Percentiles rank a stretch among this genome's conserved stretches.
These are phyloP conservation scores for Ananas comosus DNA, from an alignment of 176 grass and related monocot species.

Conservation along the genomic window DNA sequence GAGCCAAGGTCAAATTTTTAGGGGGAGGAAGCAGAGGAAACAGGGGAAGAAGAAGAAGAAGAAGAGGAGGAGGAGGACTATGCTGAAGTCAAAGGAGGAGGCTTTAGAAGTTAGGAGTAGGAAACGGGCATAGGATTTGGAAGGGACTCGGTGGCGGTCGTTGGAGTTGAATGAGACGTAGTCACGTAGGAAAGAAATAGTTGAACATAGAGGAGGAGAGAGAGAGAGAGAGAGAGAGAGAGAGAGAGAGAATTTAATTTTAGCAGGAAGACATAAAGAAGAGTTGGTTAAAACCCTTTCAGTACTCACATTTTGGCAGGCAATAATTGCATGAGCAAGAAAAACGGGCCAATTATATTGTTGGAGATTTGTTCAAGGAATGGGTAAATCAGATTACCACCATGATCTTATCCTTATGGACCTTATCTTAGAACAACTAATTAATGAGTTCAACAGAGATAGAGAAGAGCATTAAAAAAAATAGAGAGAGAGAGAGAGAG, in stretches of 20 bases:
- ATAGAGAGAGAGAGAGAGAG: too few species aligned
- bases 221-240: conserved; percentile 1
- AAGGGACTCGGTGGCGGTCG: not conserved
- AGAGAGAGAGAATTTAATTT: not conserved
- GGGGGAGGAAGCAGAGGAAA: not conserved
- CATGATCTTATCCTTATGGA: too few species aligned
- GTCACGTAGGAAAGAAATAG: conserved; percentile 7
- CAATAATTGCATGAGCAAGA: not conserved
- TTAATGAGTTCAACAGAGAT: too few species aligned
- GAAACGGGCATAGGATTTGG: not conserved
- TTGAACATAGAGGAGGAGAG: not conserved
- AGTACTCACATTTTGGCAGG: too few species aligned
- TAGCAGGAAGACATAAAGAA: too few species aligned
- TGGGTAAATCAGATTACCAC: too few species aligned
- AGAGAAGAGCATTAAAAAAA: too few species aligned
- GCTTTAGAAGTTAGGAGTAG: not conserved
- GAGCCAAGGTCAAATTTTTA: too few species aligned
- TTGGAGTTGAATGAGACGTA: not conserved
- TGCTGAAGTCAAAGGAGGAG: not conserved
- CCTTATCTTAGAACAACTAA: too few species aligned
- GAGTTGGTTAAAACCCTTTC: too few species aligned
- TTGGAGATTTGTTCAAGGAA: conserved; percentile 9
- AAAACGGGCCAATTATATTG: conserved; percentile 12
- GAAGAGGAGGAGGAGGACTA: not conserved
- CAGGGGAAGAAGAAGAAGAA: not conserved